Base-by-base conservation (phyloP, 2,329 filamentous ascomycete species). In the Remersonia thermophila region DNA sequence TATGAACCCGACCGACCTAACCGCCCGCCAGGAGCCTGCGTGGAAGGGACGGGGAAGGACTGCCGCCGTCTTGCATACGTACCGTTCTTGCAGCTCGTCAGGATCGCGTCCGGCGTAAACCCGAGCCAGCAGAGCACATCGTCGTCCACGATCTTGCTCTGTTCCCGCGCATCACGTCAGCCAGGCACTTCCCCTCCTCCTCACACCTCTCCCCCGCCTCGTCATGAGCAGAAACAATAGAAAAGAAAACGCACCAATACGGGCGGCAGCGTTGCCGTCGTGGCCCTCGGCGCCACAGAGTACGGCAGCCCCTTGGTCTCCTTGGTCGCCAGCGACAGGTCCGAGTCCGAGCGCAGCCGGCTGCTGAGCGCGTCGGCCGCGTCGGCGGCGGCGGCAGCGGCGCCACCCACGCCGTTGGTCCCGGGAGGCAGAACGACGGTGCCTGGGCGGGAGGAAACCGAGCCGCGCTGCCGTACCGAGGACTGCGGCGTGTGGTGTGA, bases 71-170 rank as follows among this genome's bases (percentile, higher is more conserved):
- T 23, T 6, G 5, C 5, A 11, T 17, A 66, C 79, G 58, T 65
- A 93, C 89, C 89, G 61, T 79, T 83, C 54, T 85, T 82, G 61
- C 86, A 95, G 47, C 84, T 85, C 26, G 86, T 95, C 52, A 96
- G 78, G 47, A 98, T 94, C 44, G 81, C 81, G 50, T 93, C 80
- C 55, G 95, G 81, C 37, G 89, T 87, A 51, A 98, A 98, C n/a
- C 79, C 83, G 27, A 98, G 61, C 80, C 87, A 94, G 56, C 77
- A 83, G 31, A 93, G 66, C 36, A 87, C 86, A 58, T 96, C 85
- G 42, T 79, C 75, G 56, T 94, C 86, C 26, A 94, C 76, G 10
- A 72, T 66, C 58, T 94, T 95, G 32, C 81, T 84, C 66, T 87
- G 50, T 42, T 10, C 14, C 12, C 20, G 25, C 23, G 11, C 13